phyloP scores from a whole-genome alignment of 2,329 filamentous ascomycete genomes.

The Xylariomycetidae sp. region DNA sequence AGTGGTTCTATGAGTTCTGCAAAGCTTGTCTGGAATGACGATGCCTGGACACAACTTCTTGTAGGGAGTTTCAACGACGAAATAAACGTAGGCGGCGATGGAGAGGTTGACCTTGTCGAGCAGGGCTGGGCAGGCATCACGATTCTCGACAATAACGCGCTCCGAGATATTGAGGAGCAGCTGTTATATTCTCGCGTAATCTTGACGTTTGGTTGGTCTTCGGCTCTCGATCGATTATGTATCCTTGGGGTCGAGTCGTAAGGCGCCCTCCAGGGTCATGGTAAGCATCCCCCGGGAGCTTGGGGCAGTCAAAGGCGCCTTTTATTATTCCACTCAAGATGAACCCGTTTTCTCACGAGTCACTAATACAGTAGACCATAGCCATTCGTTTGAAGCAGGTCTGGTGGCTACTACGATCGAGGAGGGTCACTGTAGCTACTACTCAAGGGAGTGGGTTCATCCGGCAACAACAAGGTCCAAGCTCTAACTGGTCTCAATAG shows the following conservation, averaged over 20 bases:
- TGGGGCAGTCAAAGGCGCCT: too few species aligned
- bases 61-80: slow-evolving; percentile 14
- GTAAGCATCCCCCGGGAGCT: too few species aligned
- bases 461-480: too few species aligned
- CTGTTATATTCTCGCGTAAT: slow-evolving; percentile 48
- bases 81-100: neutral
- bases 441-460: too few species aligned
- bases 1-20: slow-evolving; percentile 46
- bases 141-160: slow-evolving; percentile 28
- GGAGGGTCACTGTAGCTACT: too few species aligned
- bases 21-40: slow-evolving; percentile 48
- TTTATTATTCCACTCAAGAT: too few species aligned
- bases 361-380: too few species aligned
- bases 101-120: slow-evolving; percentile 37
- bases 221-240: slow-evolving; percentile 32
- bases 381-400: too few species aligned
- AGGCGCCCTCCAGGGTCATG: too few species aligned
- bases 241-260: slow-evolving; percentile 39
- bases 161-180: slow-evolving; percentile 47
- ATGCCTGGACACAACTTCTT: slow-evolving; percentile 44
- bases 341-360: too few species aligned
- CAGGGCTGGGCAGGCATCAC: slow-evolving; percentile 36
- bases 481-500: too few species aligned
- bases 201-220: slow-evolving; percentile 51
- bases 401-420: too few species aligned